Evolutionary conservation across 2,329 filamentous ascomycete genomes (phyloP).

Genomic region (Chaetomium olivaceum): DNA sequence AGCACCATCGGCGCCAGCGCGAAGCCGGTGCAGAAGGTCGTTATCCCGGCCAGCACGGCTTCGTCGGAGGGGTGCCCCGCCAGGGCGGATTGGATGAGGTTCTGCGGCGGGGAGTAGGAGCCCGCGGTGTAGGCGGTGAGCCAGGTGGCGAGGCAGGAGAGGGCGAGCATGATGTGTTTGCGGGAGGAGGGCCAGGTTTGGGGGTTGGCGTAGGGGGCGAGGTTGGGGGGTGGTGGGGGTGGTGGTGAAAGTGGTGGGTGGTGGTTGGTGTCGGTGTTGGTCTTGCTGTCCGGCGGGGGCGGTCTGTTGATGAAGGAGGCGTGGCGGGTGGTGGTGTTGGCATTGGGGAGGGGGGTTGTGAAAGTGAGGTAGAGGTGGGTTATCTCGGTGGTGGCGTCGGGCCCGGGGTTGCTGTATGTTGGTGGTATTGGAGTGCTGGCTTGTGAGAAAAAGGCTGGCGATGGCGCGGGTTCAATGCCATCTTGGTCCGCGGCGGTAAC

Average conservation of each 20-base stretch:
- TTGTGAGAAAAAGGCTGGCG: not conserved
- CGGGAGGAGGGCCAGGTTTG: conserved; percentile 69
- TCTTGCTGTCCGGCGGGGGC: not conserved
- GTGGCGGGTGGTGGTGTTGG: conserved; percentile 27
- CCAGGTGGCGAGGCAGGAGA: conserved; percentile 75
- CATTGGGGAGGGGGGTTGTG: conserved; percentile 40
- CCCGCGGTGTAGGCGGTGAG: conserved; percentile 81
- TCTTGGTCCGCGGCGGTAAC: not conserved
- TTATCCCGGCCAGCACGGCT: conserved; percentile 74
- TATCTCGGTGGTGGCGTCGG: conserved; percentile 32
- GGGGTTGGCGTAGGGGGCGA: conserved; percentile 68
- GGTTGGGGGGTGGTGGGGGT: conserved; percentile 45
- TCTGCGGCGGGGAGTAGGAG: conserved; percentile 70
- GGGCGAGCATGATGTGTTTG: conserved; percentile 69
- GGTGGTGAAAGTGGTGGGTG: conserved; percentile 23
- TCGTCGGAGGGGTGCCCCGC: conserved; percentile 55
- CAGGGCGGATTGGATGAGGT: conserved; percentile 61
- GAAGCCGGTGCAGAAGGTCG: conserved; percentile 79
- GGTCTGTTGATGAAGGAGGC: conserved; percentile 1
- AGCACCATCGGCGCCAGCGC: conserved; percentile 82
- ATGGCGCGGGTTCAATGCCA: not conserved
- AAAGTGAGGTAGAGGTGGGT: conserved; percentile 46
- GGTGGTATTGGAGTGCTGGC: conserved; percentile 6
- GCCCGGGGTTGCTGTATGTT: conserved; percentile 1
- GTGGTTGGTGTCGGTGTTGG: not conserved